Conservation (phyloP, 306 rosid species). For the Myrica gale region DNA sequence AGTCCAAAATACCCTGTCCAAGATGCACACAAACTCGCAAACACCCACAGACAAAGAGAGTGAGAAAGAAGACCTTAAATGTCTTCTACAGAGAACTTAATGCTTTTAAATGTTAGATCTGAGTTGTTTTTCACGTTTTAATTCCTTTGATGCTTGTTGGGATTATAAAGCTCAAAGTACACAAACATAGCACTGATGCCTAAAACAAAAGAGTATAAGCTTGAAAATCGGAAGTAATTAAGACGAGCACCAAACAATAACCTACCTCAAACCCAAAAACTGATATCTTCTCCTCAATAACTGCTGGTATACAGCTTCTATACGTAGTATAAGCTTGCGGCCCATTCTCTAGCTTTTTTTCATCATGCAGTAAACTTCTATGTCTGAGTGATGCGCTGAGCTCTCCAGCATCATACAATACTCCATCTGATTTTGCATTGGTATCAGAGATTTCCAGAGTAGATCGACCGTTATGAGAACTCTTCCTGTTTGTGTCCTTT, state of each 20-base stretch:
- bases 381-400: conserved; percentile 30
- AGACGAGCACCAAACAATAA: too few relatives aligned
- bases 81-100: too few relatives aligned
- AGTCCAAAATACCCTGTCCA: neutral
- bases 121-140: too few relatives aligned
- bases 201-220: too few relatives aligned
- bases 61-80: too few relatives aligned
- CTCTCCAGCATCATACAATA: conserved; percentile 31
- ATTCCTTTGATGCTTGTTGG: too few relatives aligned
- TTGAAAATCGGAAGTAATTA: too few relatives aligned
- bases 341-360: conserved; percentile 33
- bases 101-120: too few relatives aligned
- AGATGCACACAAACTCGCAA: too few relatives aligned
- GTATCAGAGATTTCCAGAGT: conserved; percentile 44
- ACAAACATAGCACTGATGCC: too few relatives aligned
- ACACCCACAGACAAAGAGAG: too few relatives aligned
- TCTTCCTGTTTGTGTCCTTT: conserved; percentile 34
- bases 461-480: conserved; percentile 36
- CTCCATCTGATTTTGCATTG: conserved; percentile 23
- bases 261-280: conserved; percentile 78
- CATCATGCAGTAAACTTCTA: conserved; percentile 52
- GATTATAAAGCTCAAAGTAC: too few relatives aligned
- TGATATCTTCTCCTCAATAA: conserved; percentile 70
- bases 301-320: conserved; percentile 79
- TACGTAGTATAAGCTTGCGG: conserved; percentile 66